Evolutionary conservation across 2,329 filamentous ascomycete genomes (phyloP).

Genomic region (Cercospora berteroae): DNA sequence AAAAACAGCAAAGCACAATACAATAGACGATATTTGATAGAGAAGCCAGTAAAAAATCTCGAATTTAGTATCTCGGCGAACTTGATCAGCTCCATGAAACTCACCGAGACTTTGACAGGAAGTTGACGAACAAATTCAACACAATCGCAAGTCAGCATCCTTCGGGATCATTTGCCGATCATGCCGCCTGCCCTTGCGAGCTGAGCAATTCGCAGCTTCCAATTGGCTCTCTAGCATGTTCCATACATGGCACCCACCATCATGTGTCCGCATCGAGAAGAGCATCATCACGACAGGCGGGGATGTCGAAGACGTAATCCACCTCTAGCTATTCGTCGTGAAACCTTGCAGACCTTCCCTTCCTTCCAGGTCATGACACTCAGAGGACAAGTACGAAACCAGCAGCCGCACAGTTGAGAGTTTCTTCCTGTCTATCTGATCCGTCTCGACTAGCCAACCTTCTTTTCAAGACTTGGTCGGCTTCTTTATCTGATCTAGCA

Average conservation of each 20-base stretch:
- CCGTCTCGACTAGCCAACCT: slow-evolving; percentile 1
- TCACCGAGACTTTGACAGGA: neutral
- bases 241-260: slow-evolving; percentile 4
- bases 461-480: neutral
- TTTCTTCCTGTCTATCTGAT: slow-evolving; percentile 2
- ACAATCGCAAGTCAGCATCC: neutral
- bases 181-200: neutral
- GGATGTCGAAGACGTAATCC: slow-evolving; percentile 17
- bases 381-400: neutral
- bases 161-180: slow-evolving; percentile 10
- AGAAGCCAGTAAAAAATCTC: neutral
- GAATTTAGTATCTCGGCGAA: neutral
- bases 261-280: slow-evolving; percentile 4
- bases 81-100: neutral
- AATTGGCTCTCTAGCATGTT: slow-evolving; percentile 5
- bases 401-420: neutral
- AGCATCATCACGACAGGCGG: slow-evolving; percentile 10
- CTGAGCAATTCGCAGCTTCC: slow-evolving; percentile 10
- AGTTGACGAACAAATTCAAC: neutral
- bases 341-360: slow-evolving; percentile 5
- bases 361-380: neutral
- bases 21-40: neutral
- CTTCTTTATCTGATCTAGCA: slow-evolving; percentile 5
- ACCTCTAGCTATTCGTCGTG: neutral
- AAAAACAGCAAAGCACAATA: neutral